phyloP scores from a whole-genome alignment of 352 stramenopile species.

The Pythium grandisporangium region DNA sequence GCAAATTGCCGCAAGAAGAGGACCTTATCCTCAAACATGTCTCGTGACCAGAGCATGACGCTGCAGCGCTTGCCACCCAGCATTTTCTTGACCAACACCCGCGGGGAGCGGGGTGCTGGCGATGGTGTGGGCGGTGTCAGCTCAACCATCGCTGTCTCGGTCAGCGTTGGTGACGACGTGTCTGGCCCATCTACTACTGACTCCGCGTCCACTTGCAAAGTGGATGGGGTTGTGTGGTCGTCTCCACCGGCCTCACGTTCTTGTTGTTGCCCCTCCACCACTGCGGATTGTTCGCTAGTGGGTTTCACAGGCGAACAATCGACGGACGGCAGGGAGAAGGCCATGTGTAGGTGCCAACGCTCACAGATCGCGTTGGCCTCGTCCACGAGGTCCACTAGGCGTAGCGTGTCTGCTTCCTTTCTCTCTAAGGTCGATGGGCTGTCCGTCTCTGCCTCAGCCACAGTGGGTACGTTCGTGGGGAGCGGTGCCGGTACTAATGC shows the following conservation, averaged over 20 bases:
- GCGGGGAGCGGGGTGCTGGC: not conserved
- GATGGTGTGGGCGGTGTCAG: no score
- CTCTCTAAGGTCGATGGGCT: no score
- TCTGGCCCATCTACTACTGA: no score
- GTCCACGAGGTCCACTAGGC: constrained; percentile 17
- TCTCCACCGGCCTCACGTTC: constrained; percentile 1
- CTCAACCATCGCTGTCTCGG: no score
- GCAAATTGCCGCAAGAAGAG: constrained; percentile 35
- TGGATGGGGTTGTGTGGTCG: no score
- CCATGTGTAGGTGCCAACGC: constrained; percentile 39
- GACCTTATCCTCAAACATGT: constrained; percentile 34
- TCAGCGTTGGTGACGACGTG: no score
- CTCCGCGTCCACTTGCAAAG: no score
- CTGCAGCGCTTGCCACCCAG: constrained; percentile 27
- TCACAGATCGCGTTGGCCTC: constrained; percentile 56
- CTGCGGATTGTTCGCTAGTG: not conserved
- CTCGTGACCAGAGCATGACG: constrained; percentile 29
- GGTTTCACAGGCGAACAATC: no score
- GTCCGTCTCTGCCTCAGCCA: no score
- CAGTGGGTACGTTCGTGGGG: no score
- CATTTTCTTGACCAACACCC: constrained; percentile 39
- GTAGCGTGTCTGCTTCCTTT: no score
- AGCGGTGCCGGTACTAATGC: no score
- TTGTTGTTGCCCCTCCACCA: constrained; percentile 5
- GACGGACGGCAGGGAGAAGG: constrained; percentile 17